These are phyloP conservation scores for Dovyalis caffra DNA, from an alignment of 345 rosid genomes.

Conservation along the genomic window DNA sequence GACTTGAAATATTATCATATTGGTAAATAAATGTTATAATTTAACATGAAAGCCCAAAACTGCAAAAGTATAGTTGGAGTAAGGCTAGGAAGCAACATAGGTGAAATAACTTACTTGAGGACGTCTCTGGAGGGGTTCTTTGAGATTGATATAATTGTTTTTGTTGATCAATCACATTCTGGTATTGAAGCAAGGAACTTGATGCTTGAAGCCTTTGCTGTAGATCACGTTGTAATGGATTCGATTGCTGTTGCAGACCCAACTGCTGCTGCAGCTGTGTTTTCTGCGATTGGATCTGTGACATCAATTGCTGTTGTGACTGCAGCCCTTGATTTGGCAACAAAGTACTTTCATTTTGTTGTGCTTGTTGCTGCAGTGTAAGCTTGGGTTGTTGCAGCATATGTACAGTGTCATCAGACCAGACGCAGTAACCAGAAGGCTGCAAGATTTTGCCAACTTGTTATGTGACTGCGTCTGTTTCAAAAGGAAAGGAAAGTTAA, in stretches of 20 bases:
- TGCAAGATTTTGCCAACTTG: too few relatives aligned
- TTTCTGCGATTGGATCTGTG: constrained; percentile 75
- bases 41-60: constrained; percentile 3
- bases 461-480: too few relatives aligned
- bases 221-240: constrained; percentile 63
- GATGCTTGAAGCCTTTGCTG: constrained; percentile 77
- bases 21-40: not conserved
- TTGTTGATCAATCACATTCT: constrained; percentile 77
- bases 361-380: constrained; percentile 60
- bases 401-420: constrained; percentile 55
- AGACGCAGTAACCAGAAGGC: too few relatives aligned
- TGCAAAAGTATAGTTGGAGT: not conserved
- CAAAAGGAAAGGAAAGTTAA: too few relatives aligned
- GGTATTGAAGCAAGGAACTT: constrained; percentile 72
- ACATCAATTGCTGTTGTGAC: constrained; percentile 72
- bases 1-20: not conserved
- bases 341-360: constrained; percentile 55
- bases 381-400: constrained; percentile 70
- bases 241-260: constrained; percentile 74
- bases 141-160: constrained; percentile 82
- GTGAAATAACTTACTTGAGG: constrained; percentile 65
- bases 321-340: constrained; percentile 63
- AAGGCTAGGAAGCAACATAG: not conserved
- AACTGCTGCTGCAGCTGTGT: constrained; percentile 58
- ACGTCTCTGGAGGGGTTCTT: constrained; percentile 66